Conservation (phyloP, 768 basidiomycete genomes). For the Crepidotus variabilis region DNA sequence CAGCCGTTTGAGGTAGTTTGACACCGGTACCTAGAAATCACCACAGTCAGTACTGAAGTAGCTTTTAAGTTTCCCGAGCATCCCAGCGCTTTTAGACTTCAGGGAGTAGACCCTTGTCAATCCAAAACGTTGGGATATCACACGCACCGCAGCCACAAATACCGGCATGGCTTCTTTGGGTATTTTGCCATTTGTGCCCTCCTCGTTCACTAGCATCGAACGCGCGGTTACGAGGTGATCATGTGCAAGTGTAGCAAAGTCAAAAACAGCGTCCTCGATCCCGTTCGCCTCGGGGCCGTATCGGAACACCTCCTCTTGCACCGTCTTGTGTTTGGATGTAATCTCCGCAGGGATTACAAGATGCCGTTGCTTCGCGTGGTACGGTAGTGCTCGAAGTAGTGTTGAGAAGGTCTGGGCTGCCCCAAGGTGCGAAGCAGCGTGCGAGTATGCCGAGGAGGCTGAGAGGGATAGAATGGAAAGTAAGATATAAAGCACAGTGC, state of each 20-base stretch:
- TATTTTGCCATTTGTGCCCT: slow-evolving; percentile 43
- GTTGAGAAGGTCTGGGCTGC: slow-evolving; percentile 67
- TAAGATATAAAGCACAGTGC: slow-evolving; percentile 72
- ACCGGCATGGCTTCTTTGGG: slow-evolving; percentile 63
- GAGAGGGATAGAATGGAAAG: slow-evolving; percentile 60
- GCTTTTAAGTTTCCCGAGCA: slow-evolving; percentile 8
- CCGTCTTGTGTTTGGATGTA: slow-evolving; percentile 72
- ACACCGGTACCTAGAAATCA: slow-evolving; percentile 57
- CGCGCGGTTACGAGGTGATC: slow-evolving; percentile 77
- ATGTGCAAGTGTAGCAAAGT: slow-evolving; percentile 78
- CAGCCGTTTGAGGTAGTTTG: slow-evolving; percentile 58
- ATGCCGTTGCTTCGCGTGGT: slow-evolving; percentile 65
- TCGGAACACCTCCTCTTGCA: slow-evolving; percentile 76
- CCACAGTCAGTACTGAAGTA: slow-evolving; percentile 7
- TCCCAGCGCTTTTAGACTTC: slow-evolving; percentile 1
- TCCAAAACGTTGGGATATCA: slow-evolving; percentile 15
- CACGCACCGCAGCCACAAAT: slow-evolving; percentile 68
- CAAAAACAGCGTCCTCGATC: slow-evolving; percentile 76
- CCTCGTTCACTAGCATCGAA: slow-evolving; percentile 53
- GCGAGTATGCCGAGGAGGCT: slow-evolving; percentile 55
- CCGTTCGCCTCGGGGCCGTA: slow-evolving; percentile 50
- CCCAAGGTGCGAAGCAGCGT: slow-evolving; percentile 82
- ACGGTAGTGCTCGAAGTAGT: slow-evolving; percentile 73
- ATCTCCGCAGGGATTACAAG: slow-evolving; percentile 81
- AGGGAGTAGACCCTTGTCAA: slow-evolving; percentile 14